Evolutionary conservation across 305 asterid species (phyloP).

Genomic region (Caryopteris hybrid): DNA sequence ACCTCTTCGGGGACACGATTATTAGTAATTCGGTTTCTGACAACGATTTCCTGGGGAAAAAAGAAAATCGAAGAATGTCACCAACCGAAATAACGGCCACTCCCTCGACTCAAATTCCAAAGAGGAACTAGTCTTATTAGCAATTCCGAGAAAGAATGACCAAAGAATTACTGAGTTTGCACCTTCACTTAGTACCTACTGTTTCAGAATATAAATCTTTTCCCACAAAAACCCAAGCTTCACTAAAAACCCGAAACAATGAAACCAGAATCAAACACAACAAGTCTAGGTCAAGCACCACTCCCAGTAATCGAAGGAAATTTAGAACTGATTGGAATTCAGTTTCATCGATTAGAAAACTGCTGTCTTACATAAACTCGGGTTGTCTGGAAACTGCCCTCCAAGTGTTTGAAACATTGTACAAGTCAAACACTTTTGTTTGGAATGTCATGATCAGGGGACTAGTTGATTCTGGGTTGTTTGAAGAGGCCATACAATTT

Average conservation of each 20-base stretch:
- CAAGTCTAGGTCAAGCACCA: conserved; percentile 7
- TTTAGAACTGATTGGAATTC: background rate
- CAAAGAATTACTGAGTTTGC: conserved; percentile 7
- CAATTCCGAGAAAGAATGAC: conserved; percentile 25
- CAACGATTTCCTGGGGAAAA: too few relatives aligned
- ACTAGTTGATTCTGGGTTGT: conserved; percentile 40
- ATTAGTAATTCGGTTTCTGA: background rate
- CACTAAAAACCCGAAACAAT: conserved; percentile 17
- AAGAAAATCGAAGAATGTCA: background rate
- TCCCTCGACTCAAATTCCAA: background rate
- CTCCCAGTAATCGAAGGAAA: background rate
- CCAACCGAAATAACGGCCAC: conserved; percentile 29
- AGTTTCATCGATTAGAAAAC: conserved; percentile 22
- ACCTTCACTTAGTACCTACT: conserved; percentile 10
- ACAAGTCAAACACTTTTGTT: conserved; percentile 28
- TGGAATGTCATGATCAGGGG: conserved; percentile 61
- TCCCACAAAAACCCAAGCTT: conserved; percentile 26
- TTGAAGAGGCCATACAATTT: conserved; percentile 38
- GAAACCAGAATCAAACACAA: conserved; percentile 16
- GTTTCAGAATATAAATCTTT: conserved; percentile 14
- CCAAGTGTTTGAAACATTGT: conserved; percentile 51
- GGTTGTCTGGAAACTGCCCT: conserved; percentile 47
- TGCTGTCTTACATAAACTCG: conserved; percentile 19
- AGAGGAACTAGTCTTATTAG: background rate
- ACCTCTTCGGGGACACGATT: background rate